Base-by-base conservation (phyloP, 139 green algal species). In the Chlorella sp. region DNA sequence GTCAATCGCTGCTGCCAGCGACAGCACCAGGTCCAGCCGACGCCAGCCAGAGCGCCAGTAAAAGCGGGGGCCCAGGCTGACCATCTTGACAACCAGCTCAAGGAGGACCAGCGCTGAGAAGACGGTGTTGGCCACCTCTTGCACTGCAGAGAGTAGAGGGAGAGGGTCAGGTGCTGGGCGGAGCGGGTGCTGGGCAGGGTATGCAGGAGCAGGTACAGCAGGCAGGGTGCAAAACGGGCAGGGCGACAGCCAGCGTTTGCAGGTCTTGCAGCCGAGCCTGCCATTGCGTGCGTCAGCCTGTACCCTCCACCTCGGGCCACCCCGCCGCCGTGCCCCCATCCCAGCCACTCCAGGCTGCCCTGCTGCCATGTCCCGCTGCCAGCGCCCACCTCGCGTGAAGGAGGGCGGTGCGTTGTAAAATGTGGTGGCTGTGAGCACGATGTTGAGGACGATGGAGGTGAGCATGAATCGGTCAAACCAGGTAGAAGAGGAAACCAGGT, bases 11-110 rank as follows among this genome's bases (percentile, higher is more conserved):
- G 89, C 89, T 40, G 93, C 79, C 21, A 93, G 0, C 18, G 95
- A 91, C 53, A 98, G 91, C 18, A 95, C 22, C 22, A 97, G 87
- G 91, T 98, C 96, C 84, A 97, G 64, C 64, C 37, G 71, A 3
- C 9, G 71, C 96, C 96, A 97, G 37, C 78, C 81, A 83, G 68
- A 84, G 22, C 36, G 68, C 75, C 92, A 93, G 86, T 94, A 96
- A 26, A 86, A 36, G 30, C 73, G 82, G 19, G 89, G 91, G 0
- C 61, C 77, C 61, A 92, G 80, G 39, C 84, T 90, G 0, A 77
- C 79, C 53, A 96, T 60, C 90, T 94, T 95, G 32, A 94, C 30
- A 0, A 89, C 64, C 37, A 86, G 78, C 89, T 95, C 93, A 32
- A 92, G 16, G 28, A 91, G 37, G 80, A 94, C 94, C 76, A 94